Percentiles rank a stretch among this genome's conserved stretches.
These are phyloP conservation scores for Knoxdaviesia capensis DNA, from an alignment of 2,329 filamentous ascomycete species.

Conservation along the genomic window DNA sequence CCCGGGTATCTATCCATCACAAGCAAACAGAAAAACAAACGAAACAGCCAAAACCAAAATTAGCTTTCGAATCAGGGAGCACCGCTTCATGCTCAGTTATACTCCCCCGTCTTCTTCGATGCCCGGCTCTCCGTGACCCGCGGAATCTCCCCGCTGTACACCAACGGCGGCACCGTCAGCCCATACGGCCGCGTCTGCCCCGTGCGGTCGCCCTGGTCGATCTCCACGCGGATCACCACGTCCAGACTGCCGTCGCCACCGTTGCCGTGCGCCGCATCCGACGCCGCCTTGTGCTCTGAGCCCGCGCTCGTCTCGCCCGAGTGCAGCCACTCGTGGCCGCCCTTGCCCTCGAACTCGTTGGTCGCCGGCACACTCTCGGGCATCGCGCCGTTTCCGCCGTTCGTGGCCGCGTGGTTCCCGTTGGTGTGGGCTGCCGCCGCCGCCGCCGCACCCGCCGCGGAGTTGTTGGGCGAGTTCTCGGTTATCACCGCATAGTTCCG, in stretches of 20 bases:
- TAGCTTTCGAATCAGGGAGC: no score
- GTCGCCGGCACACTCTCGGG: background rate
- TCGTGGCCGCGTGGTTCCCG: conserved; percentile 8
- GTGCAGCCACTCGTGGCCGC: conserved; percentile 55
- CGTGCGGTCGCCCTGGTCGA: conserved; percentile 61
- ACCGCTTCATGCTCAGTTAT: no score
- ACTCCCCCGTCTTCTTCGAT: background rate
- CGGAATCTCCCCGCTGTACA: conserved; percentile 13
- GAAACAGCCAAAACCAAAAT: no score
- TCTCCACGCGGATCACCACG: conserved; percentile 70
- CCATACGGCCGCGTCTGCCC: conserved; percentile 72
- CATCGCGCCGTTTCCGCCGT: conserved; percentile 5
- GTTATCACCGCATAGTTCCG: conserved; percentile 85
- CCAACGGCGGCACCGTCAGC: conserved; percentile 59
- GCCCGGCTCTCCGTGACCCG: conserved; percentile 2
- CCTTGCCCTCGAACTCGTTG: conserved; percentile 22
- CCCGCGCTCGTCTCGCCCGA: conserved; percentile 61
- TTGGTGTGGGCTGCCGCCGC: conserved; percentile 7
- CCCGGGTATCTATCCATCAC: no score
- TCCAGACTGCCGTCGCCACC: conserved; percentile 46
- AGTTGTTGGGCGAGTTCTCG: conserved; percentile 51
- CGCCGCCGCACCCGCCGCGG: background rate
- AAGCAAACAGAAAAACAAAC: no score
- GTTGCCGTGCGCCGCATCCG: conserved; percentile 30
- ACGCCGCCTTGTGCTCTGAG: conserved; percentile 54